Evolutionary conservation across 768 basidiomycete species (phyloP), one percentile per base, ranked within the genome.

Genomic region (Boletellus ananas): DNA sequence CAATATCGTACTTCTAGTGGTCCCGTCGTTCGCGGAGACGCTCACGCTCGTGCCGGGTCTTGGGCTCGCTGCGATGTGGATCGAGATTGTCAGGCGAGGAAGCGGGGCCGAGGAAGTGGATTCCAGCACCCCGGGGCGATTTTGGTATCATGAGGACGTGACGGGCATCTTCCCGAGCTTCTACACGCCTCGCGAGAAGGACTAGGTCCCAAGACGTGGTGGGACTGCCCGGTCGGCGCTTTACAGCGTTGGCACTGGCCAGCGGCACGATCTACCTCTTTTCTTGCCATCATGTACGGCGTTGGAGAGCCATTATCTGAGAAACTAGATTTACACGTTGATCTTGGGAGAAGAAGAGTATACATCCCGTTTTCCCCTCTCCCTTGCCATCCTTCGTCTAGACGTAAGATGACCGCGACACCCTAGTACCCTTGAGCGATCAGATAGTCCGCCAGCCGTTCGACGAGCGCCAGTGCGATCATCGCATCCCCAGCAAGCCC

Each of bases 11-110:
- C 70, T 87, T 10, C 72, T 86, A 18, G 68, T 87, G 12, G 72
- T 78, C 34, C 74, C 77, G 6, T 65, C 66, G 7, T 57, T 73
- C 0, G 61, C 78, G 8, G 70, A 75, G 1, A 65, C 67, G 34
- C 58, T 86, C 34, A 57, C 62, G 3, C 58, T 62, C 0, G 63
- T 55, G 5, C 67, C 73, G 6, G 83, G 84, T 5, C 76, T 88
- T 71, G 83, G 82, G 1, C 55, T 89, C 13, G 77, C 75, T 4
- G 85, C 79, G 17, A 78, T 81, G 40, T 90, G 81, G 79, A 79
- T 88, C 18, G 85, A 90, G 67, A 72, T 88, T 12, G 79, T 68
- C 25, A 74, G 79, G 27, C 62, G 65, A 48, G 62, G 57, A 42
- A 31, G 10, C 11, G 49, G 47, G 2, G 45, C 43, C 7, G 56